Base-by-base conservation (phyloP, 441 rosid genomes). In the Sinapis alba region DNA sequence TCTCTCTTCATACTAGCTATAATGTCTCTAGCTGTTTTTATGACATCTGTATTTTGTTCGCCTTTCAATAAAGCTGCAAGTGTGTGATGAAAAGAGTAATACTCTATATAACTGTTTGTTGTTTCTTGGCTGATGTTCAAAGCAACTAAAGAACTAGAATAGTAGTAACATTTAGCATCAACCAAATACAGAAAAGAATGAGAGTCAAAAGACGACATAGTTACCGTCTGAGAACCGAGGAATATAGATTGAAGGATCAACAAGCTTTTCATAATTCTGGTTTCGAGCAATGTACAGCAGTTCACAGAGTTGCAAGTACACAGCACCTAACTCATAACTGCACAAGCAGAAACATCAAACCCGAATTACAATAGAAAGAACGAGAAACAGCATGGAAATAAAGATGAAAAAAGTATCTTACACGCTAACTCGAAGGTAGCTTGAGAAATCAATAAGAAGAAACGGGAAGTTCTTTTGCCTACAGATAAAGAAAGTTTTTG, bases 1-100 rank as follows among this genome's bases (percentile, higher is more conserved):
- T 96, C 95, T 79, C 89, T 91, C 85, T 92, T 96, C 99, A 96
- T 96, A 84, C 92, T 93, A 66, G 97, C 91, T 79, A 96, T 86
- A 76, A 96, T 96, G 73, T 86, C 80, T 54, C 84, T 83, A 50
- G 98, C 94, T 69, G 88, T 83, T 75, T 73, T 67, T 54, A 81
- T 76, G 54, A 93, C 87, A 24, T 76, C 89, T 71, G 78, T 87
- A 77, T 86, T 79, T 2, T 27, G 0, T 74, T 79, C 81, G 60
- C 86, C 96, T 1, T 89, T 89, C 66, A 94, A 66, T 73, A 96
- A 83, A 79, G 81, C 98, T 95, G 82, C 75, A 80, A 79, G 59
- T 26, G 18, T 34, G 67, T 41, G 62, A 78, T 32, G 47, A n/a
- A 69, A 66, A 3, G 50, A 43, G 47, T 73, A 47, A 70, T 26